Evolutionary conservation across 2,329 filamentous ascomycete species (phyloP).

Genomic region (Microdochium trichocladiopsis): DNA sequence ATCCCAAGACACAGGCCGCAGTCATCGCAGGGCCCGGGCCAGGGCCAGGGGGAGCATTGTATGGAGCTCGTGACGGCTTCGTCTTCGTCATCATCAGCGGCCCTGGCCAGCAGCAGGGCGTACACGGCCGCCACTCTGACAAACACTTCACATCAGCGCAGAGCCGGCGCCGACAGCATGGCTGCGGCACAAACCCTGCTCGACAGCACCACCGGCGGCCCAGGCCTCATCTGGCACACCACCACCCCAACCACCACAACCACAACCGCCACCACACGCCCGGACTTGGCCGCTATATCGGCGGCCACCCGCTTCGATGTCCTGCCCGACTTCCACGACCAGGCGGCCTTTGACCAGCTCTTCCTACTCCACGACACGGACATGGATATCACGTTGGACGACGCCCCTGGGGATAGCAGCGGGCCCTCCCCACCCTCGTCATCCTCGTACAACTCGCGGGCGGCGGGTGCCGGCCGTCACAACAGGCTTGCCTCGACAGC

Average conservation of each 20-base stretch:
- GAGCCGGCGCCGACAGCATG: neutral
- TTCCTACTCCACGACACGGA: neutral
- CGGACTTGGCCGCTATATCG: neutral
- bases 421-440: neutral
- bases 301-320: neutral
- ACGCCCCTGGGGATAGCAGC: neutral
- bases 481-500: neutral
- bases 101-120: neutral
- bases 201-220: neutral
- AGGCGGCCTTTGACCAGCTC: neutral
- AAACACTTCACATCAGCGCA: neutral
- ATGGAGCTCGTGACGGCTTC: neutral
- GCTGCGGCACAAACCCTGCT: too few species aligned
- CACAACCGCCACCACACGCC: neutral
- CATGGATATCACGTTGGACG: neutral
- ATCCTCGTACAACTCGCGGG: neutral
- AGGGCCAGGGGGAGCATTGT: neutral
- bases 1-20: neutral
- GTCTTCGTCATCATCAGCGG: neutral
- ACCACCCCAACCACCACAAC: neutral
- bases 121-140: neutral
- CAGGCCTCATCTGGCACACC: neutral
- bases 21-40: too few species aligned
- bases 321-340: neutral
- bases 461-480: neutral